Evolutionary conservation across 768 basidiomycete species (phyloP).

Genomic region (Trametes punicea): DNA sequence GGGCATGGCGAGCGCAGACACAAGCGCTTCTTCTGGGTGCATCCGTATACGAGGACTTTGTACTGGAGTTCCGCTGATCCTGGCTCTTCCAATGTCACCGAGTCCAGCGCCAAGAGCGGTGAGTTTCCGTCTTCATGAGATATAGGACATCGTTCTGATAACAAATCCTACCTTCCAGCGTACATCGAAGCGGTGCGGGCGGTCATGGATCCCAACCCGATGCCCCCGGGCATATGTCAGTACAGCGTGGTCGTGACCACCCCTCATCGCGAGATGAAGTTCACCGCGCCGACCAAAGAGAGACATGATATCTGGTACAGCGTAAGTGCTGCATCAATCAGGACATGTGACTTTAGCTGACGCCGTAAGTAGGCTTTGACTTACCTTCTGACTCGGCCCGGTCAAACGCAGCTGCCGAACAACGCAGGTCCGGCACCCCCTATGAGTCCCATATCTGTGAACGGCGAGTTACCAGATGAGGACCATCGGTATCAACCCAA

Average conservation of each 20-base stretch:
- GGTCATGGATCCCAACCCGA: conserved; percentile 93
- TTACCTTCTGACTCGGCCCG: conserved; percentile 82
- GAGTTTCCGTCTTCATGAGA: conserved; percentile 37
- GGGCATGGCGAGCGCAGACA: conserved; percentile 89
- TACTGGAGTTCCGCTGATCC: conserved; percentile 98
- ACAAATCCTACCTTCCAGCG: conserved; percentile 42
- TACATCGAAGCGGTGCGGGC: conserved; percentile 91
- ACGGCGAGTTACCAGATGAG: conserved; percentile 34
- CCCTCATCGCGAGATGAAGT: conserved; percentile 94
- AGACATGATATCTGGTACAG: conserved; percentile 96
- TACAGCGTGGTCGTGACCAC: conserved; percentile 93
- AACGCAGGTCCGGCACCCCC: conserved; percentile 18
- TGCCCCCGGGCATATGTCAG: conserved; percentile 89
- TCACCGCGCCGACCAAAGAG: conserved; percentile 94
- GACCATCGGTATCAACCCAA: conserved; percentile 51
- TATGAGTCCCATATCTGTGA: conserved; percentile 30
- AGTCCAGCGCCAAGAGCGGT: conserved; percentile 98
- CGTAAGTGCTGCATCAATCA: conserved; percentile 42
- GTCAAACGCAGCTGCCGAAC: conserved; percentile 26
- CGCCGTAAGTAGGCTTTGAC: conserved; percentile 66
- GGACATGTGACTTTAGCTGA: conserved; percentile 16
- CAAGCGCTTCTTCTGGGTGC: conserved; percentile 99
- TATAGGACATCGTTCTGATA: conserved; percentile 3
- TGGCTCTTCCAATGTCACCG: conserved; percentile 79
- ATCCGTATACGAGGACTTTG: conserved; percentile 95